Conservation (phyloP, 2,329 filamentous ascomycete genomes). For the Epichloe elymi region DNA sequence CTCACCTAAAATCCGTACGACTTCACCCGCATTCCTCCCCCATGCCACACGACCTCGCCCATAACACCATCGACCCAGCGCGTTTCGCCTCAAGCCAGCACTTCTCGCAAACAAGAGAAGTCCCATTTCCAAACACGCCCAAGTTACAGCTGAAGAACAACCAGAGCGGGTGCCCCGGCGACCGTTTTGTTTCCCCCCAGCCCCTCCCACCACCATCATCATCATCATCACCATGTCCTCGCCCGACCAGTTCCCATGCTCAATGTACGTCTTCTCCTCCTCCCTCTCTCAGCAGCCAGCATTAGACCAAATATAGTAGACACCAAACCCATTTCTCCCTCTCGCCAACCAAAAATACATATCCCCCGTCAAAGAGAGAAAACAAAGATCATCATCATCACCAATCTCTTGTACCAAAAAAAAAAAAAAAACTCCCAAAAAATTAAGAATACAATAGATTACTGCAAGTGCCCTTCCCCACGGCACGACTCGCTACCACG, state of each 20-base stretch:
- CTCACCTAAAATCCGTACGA: neutral
- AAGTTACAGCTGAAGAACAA: too few species aligned
- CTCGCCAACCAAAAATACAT: neutral
- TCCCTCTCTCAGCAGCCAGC: slow-evolving; percentile 28
- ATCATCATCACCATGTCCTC: slow-evolving; percentile 2
- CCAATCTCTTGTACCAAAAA: neutral
- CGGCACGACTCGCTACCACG: slow-evolving; percentile 59
- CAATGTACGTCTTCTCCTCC: slow-evolving; percentile 18
- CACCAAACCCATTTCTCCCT: too few species aligned
- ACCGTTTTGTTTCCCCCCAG: neutral
- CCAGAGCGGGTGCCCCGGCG: neutral
- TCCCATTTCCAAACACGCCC: neutral
- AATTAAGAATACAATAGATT: slow-evolving; percentile 32
- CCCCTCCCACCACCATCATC: neutral
- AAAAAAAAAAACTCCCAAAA: too few species aligned
- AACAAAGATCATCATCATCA: neutral
- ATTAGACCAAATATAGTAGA: too few species aligned
- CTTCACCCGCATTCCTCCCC: slow-evolving; percentile 5
- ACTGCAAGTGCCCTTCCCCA: slow-evolving; percentile 71
- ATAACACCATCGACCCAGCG: neutral
- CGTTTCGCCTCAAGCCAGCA: neutral
- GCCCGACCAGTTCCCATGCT: slow-evolving; percentile 4
- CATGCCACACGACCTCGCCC: neutral
- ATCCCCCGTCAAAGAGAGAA: neutral
- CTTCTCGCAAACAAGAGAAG: neutral